phyloP scores from a whole-genome alignment of 495 filamentous ascomycete genomes.

The Parathielavia appendiculata region DNA sequence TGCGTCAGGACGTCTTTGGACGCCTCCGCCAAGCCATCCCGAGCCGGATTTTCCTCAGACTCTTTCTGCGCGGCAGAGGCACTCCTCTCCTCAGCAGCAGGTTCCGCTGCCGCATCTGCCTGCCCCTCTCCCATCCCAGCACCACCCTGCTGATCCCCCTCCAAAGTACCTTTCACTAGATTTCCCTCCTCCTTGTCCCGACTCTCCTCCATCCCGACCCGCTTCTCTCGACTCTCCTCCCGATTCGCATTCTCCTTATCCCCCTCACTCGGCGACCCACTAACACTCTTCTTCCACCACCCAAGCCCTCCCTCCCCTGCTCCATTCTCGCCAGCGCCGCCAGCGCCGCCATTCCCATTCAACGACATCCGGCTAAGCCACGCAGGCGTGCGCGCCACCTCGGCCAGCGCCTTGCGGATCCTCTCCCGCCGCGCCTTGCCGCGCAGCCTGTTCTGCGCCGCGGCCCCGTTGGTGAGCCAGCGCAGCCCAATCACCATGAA shows the following conservation, averaged over 20 bases:
- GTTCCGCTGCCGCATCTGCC: too few species aligned
- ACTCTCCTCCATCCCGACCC: background rate
- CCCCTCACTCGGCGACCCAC: slow-evolving; percentile 31
- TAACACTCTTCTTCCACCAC: slow-evolving; percentile 23
- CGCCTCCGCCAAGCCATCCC: background rate
- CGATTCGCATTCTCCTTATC: slow-evolving; percentile 48
- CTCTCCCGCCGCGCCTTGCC: slow-evolving; percentile 46
- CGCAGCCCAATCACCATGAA: slow-evolving; percentile 73
- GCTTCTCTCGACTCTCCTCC: too few species aligned
- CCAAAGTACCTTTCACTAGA: too few species aligned
- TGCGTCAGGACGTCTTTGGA: background rate
- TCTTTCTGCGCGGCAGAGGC: background rate
- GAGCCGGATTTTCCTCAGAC: background rate
- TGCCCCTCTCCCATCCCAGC: background rate
- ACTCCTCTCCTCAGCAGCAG: background rate
- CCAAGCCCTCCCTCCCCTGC: slow-evolving; percentile 16
- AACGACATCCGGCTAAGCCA: slow-evolving; percentile 19
- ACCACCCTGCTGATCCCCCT: background rate
- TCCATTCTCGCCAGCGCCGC: slow-evolving; percentile 1
- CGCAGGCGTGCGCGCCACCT: slow-evolving; percentile 34
- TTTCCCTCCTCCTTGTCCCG: background rate
- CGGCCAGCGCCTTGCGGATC: slow-evolving; percentile 43
- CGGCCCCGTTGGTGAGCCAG: slow-evolving; percentile 70
- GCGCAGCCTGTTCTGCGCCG: slow-evolving; percentile 51
- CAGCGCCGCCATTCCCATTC: slow-evolving; percentile 7